A percentile compares a stretch with the other conserved stretches of the same genome.
Conservation (phyloP, 305 asterid species). For the Solanum aculeatissimum region DNA sequence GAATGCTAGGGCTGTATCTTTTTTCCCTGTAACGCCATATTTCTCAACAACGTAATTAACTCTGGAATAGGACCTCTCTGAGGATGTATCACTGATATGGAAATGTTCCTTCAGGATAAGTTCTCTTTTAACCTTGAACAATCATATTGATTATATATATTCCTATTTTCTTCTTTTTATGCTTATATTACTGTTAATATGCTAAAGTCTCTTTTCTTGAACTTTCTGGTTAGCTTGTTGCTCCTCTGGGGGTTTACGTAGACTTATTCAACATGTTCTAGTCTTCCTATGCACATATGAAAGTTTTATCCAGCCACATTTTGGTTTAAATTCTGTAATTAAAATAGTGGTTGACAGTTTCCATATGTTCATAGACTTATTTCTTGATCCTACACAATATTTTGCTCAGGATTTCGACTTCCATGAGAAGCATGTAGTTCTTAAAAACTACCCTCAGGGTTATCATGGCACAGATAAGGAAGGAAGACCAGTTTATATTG, state of each 20-base stretch:
- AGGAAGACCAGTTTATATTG: slow-evolving; percentile 76
- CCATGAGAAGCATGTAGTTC: slow-evolving; percentile 47
- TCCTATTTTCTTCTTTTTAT: no score
- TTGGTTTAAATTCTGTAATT: neutral
- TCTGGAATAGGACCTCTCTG: no score
- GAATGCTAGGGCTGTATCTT: neutral
- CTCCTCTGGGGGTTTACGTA: neutral
- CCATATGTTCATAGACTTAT: no score
- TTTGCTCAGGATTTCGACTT: slow-evolving; percentile 54
- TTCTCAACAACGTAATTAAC: no score
- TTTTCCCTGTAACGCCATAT: neutral
- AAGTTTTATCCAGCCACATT: neutral
- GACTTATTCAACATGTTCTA: neutral
- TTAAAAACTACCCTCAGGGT: slow-evolving; percentile 65
- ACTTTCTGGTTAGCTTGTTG: no score
- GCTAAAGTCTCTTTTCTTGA: no score
- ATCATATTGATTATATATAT: no score
- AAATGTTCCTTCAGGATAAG: no score
- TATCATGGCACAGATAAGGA: slow-evolving; percentile 76
- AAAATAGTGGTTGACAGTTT: neutral
- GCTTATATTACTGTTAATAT: no score
- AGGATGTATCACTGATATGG: no score
- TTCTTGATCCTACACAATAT: neutral
- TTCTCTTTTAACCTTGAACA: no score
- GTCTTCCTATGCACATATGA: neutral